A percentile compares a stretch with the other conserved stretches of the same genome.
phyloP scores from a whole-genome alignment of 768 basidiomycete genomes.

The Xerocomus potaroensis region DNA sequence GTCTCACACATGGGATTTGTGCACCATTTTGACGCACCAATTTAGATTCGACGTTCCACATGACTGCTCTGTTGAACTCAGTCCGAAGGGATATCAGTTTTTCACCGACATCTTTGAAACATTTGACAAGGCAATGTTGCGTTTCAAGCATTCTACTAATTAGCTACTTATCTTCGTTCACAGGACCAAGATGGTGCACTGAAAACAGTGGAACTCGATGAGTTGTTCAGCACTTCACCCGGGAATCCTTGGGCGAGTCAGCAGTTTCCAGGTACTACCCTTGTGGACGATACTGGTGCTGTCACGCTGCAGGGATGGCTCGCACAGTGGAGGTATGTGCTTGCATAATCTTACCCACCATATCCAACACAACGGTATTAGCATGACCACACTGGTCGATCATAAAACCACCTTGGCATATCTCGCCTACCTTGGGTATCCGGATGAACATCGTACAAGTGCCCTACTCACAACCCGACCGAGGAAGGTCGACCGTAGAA shows the following conservation, averaged over 20 bases:
- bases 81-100: conserved; percentile 93
- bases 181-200: conserved; percentile 96
- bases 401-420: conserved; percentile 89
- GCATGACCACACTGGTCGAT: conserved; percentile 97
- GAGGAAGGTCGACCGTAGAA: conserved; percentile 78
- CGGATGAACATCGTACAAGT: conserved; percentile 69
- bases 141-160: background rate
- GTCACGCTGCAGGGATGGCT: conserved; percentile 98
- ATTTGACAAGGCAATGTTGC: conserved; percentile 73
- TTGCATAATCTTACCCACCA: conserved; percentile 1
- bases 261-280: conserved; percentile 86
- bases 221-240: conserved; percentile 90
- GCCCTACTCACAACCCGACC: conserved; percentile 85
- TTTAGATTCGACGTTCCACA: conserved; percentile 85
- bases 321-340: conserved; percentile 92
- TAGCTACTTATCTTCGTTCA: conserved; percentile 4
- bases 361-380: conserved; percentile 28
- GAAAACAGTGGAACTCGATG: conserved; percentile 75
- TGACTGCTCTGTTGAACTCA: conserved; percentile 94
- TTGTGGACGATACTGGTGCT: conserved; percentile 81
- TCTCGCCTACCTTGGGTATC: conserved; percentile 93
- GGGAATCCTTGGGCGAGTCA: conserved; percentile 96
- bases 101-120: conserved; percentile 95
- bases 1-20: conserved; percentile 25
- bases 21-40: conserved; percentile 10